Base-by-base conservation (phyloP, 148 eudicot genomes). In the Agrostemma githago region DNA sequence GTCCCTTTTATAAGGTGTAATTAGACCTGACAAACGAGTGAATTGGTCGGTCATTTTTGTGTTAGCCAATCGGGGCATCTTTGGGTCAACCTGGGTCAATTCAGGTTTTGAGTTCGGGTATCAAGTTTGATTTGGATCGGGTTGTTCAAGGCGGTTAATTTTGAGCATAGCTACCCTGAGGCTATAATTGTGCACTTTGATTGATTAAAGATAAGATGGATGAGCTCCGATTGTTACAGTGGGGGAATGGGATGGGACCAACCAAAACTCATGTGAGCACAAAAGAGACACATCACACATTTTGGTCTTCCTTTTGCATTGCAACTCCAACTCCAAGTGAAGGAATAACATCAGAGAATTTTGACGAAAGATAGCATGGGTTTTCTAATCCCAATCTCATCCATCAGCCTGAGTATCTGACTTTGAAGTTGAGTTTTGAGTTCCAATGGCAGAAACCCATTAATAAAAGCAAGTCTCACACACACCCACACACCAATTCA, bases 261-360 rank as follows among this genome's bases (percentile, higher is more conserved):
- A 56, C 26, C 15, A 56, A 20, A 15, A 21, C 74, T 70, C 71
- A 41, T 63, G 79, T 77, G 87, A 83, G 76, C 76, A 75, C 37
- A 57, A 72, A 71, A 76, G 42, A 74, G 73, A 85, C 85, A 85
- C 83, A 79, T 80, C 63, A 71, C 26, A 38, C 38, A 46, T 38
- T 44, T 43, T 5, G 9, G 15, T 68, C n/a, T 42, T 65, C 46
- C 20, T 58, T 59, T 59, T 0, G 4, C 4, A 21, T 26, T 41
- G 54, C 4, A 19, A 17, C 9, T 34, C 26, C 7, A 5, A 59
- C 34, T 53, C 15, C 57, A 53, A 26, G 34, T 26, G 34, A 26
- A 26, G 34, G 34, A 26, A 26, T 26, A 26, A 0, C 0, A 26
- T 26, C 34, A 26, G 34, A 26, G 34, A 26, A 26, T 26, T 26